A percentile compares a stretch with the other conserved stretches of the same genome.
phyloP scores from a whole-genome alignment of 2,329 filamentous ascomycete genomes.

The Tolypocladium sp. region DNA sequence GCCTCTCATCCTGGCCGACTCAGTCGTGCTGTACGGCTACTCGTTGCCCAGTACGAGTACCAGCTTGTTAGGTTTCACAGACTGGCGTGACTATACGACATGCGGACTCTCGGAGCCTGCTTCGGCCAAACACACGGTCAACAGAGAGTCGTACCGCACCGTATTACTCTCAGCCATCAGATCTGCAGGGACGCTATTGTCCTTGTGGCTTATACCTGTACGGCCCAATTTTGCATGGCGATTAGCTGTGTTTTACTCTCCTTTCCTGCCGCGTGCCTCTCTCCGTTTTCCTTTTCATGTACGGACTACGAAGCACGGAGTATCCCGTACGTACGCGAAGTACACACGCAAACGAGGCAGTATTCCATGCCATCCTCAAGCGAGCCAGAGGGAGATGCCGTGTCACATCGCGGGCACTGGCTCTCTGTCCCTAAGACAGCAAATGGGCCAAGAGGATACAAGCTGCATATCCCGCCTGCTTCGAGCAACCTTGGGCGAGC shows the following conservation, averaged over 20 bases:
- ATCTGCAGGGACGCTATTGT: not conserved
- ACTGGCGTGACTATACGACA: not conserved
- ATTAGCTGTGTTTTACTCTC: constrained; percentile 1
- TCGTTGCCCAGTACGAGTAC: not conserved
- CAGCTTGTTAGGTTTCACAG: not conserved
- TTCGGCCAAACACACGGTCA: not conserved
- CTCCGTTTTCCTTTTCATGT: not conserved
- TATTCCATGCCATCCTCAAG: not conserved
- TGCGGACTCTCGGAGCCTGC: not conserved
- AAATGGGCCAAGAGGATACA: not conserved
- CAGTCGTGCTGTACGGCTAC: not conserved
- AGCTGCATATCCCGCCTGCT: not conserved
- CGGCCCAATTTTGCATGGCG: not conserved
- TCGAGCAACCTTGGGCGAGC: not conserved
- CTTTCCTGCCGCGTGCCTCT: constrained; percentile 3
- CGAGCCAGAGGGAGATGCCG: not conserved
- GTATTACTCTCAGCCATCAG: not conserved
- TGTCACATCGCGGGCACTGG: not conserved
- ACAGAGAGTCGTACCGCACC: not conserved
- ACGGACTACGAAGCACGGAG: not conserved
- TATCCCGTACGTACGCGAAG: not conserved
- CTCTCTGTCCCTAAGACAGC: not conserved
- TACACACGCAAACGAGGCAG: not conserved
- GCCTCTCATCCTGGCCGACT: not conserved
- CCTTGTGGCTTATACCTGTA: not conserved